Conservation (phyloP, 139 green algal genomes). For the Edaphochlamys debaryana region DNA sequence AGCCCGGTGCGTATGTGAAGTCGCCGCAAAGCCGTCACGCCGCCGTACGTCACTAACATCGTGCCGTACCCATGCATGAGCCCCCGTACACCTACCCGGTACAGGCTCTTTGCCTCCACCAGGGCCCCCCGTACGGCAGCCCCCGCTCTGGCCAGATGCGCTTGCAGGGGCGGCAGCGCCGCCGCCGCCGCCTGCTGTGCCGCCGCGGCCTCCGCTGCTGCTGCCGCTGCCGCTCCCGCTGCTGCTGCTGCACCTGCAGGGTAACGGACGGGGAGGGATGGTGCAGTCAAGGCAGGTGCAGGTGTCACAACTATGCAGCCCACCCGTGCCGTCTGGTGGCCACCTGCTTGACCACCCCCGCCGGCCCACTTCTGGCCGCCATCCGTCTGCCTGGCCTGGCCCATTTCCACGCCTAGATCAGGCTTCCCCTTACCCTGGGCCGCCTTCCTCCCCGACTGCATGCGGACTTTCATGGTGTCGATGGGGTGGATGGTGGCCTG, state of each 20-base stretch:
- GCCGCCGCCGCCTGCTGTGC: too few species aligned
- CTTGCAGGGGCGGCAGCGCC: too few species aligned
- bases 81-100: too few species aligned
- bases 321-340: background rate
- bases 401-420: background rate
- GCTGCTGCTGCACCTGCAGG: background rate
- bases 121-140: background rate
- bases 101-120: background rate
- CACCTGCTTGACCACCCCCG: background rate
- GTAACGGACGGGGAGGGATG: too few species aligned
- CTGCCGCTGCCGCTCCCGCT: background rate
- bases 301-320: too few species aligned
- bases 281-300: too few species aligned
- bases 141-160: too few species aligned
- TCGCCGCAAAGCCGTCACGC: too few species aligned
- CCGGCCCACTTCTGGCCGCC: too few species aligned
- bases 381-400: background rate
- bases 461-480: conserved; percentile 78
- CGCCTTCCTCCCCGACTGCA: conserved; percentile 52
- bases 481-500: conserved; percentile 80
- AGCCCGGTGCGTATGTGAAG: too few species aligned
- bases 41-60: too few species aligned
- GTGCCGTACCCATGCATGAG: too few species aligned
- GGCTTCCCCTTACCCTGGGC: background rate
- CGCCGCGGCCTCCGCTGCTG: background rate